Conservation (phyloP, 805 yeast genomes). For the Hanseniaspora guilliermondii region DNA sequence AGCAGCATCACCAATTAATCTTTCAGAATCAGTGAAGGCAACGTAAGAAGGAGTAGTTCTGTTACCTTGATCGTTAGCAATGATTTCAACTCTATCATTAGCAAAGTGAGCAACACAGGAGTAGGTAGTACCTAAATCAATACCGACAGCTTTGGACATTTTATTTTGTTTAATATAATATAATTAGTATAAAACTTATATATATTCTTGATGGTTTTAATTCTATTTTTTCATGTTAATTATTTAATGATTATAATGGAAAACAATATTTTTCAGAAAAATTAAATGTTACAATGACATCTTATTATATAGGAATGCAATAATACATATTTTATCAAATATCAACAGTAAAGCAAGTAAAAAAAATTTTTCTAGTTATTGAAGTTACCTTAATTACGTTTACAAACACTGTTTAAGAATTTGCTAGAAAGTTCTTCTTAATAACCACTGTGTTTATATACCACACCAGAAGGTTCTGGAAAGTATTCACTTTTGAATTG, state of each 20-base stretch:
- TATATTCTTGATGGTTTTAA: background rate
- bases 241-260: too few relatives aligned
- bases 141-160: slow-evolving; percentile 43
- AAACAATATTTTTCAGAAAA: too few relatives aligned
- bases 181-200: background rate
- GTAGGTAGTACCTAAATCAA: slow-evolving; percentile 94
- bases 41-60: slow-evolving; percentile 96
- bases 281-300: background rate
- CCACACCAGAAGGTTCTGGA: background rate
- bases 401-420: background rate
- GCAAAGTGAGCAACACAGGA: slow-evolving; percentile 88
- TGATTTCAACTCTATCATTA: slow-evolving; percentile 82
- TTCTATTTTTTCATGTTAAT: background rate
- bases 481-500: background rate
- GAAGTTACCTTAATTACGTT: background rate
- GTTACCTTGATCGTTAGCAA: slow-evolving; percentile 97
- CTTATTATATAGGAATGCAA: background rate
- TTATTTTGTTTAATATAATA: slow-evolving; percentile 13
- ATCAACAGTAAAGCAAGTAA: too few relatives aligned
- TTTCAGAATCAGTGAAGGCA: slow-evolving; percentile 89
- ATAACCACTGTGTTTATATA: background rate
- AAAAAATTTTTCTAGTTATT: background rate
- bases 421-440: background rate
- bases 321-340: too few relatives aligned
- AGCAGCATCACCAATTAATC: slow-evolving; percentile 95